Evolutionary conservation across 192 early-diverging fungal species (phyloP), one percentile per base, ranked within the genome.

Genomic region (Pilobolus umbonatus): DNA sequence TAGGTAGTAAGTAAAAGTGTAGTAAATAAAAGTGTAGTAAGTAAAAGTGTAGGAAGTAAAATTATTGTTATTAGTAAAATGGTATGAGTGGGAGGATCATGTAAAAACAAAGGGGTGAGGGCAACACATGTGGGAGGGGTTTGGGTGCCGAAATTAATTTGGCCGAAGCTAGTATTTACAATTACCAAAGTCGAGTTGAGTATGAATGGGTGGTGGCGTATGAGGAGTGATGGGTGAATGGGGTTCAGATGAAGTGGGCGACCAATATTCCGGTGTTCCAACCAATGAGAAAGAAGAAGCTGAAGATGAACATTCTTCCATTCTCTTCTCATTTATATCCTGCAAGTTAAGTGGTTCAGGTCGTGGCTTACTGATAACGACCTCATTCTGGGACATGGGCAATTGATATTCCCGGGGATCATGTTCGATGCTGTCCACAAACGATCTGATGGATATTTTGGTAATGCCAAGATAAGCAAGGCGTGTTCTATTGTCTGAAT

Each of bases 401-500:
- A 12, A 22, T 29, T 52, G 17, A 21, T 35, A 35, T 12, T 52
- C 50, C 5, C 30, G n/a, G 28, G 44, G 15, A 1, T 58, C 29
- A 21, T 45, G 43, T 15, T 66, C 64, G 6, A 66, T 49, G 31
- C 55, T 58, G 15, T 51, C 29, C 4, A 66, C 14, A 4, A 60
- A 50, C 8, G 34, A 49, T 39, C 21, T 17, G 6, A 62, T 53
- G 21, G 45, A 60, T 12, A 55, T 21, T 36, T 43, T 49, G 4
- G 36, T 53, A 17, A 64, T 60, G 17, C 62, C 57, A 51, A 68
- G 46, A 57, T 73, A 68, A 35, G 64, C 57, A 19, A 57, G 63
- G 11, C 66, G 67, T 40, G 71, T 54, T n/a, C 50, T 30, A 21
- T 47, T 29, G 2, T 65, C 62, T 26, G 51, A 50, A 34, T 68